Conservation (phyloP, 352 stramenopile genomes). For the Globisporangium recalcitrans region DNA sequence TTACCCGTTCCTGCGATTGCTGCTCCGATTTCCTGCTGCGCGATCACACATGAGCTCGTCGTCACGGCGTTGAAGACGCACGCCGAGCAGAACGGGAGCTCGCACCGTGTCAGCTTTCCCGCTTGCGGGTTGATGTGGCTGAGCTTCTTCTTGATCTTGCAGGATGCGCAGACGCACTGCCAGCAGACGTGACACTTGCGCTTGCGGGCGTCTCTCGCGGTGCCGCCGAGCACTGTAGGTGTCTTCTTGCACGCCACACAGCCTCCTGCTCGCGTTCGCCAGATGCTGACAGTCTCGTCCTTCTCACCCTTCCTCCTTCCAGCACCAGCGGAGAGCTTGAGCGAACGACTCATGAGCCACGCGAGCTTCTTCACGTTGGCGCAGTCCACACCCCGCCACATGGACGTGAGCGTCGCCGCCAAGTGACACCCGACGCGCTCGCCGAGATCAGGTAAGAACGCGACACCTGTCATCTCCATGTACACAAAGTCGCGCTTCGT, state of each 20-base stretch:
- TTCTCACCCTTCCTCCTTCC: constrained; percentile 11
- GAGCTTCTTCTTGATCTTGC: constrained; percentile 24
- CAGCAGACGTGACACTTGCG: constrained; percentile 28
- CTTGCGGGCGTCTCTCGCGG: constrained; percentile 7
- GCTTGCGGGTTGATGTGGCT: constrained; percentile 14
- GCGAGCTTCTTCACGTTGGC: constrained; percentile 33
- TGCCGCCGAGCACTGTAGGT: background rate
- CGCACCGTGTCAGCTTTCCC: constrained; percentile 16
- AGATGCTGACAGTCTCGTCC: constrained; percentile 9
- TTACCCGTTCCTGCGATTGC: background rate
- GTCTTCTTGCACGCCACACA: constrained; percentile 10
- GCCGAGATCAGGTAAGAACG: constrained; percentile 22
- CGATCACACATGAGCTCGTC: constrained; percentile 18
- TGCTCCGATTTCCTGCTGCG: constrained; percentile 19
- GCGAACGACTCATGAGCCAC: constrained; percentile 18
- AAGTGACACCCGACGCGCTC: constrained; percentile 54
- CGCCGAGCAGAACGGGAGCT: constrained; percentile 19
- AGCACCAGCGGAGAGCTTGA: constrained; percentile 6
- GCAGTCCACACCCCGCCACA: constrained; percentile 24
- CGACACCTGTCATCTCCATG: constrained; percentile 41
- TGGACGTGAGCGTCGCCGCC: constrained; percentile 25
- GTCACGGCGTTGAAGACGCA: constrained; percentile 19
- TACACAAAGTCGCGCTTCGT: constrained; percentile 56
- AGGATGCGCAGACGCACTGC: constrained; percentile 21
- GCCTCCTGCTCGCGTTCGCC: constrained; percentile 10